phyloP scores from a whole-genome alignment of 2,329 filamentous ascomycete genomes.

The Colletotrichum sp. region DNA sequence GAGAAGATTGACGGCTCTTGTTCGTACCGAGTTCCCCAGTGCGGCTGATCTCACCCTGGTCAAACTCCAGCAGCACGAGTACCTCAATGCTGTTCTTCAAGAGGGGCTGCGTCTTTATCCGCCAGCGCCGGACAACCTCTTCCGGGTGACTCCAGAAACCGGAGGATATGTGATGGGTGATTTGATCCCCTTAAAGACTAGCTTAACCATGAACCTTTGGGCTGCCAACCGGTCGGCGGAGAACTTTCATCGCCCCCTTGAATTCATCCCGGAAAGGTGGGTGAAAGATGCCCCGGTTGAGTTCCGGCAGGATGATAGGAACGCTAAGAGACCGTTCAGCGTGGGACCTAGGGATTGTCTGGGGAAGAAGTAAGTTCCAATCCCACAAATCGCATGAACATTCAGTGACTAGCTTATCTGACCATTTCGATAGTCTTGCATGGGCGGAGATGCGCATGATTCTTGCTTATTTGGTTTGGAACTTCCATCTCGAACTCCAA shows the following conservation, averaged over 20 bases:
- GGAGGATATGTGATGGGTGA: not conserved
- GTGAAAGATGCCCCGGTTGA: not conserved
- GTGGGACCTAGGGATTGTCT: not conserved
- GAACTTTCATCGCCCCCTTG: not conserved
- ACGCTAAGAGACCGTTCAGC: not conserved
- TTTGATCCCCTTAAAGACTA: not conserved
- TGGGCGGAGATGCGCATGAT: not conserved
- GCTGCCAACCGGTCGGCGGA: not conserved
- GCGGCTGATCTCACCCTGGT: not conserved
- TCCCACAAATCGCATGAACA: not conserved
- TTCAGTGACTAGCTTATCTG: not conserved
- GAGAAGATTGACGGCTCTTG: not conserved
- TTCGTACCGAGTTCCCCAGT: rapidly evolving
- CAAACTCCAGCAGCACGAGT: not conserved
- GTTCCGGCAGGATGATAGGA: not conserved
- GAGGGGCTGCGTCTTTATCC: not conserved
- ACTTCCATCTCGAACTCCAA: not conserved
- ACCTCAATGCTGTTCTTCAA: not conserved
- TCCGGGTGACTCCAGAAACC: not conserved
- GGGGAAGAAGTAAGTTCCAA: not conserved
- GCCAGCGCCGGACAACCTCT: not conserved
- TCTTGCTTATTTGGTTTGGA: not conserved
- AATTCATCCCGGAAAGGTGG: not conserved
- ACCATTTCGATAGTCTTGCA: not conserved
- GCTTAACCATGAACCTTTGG: not conserved